Conservation (phyloP, 2,329 filamentous ascomycete genomes). For the Thielaviopsis musarum region DNA sequence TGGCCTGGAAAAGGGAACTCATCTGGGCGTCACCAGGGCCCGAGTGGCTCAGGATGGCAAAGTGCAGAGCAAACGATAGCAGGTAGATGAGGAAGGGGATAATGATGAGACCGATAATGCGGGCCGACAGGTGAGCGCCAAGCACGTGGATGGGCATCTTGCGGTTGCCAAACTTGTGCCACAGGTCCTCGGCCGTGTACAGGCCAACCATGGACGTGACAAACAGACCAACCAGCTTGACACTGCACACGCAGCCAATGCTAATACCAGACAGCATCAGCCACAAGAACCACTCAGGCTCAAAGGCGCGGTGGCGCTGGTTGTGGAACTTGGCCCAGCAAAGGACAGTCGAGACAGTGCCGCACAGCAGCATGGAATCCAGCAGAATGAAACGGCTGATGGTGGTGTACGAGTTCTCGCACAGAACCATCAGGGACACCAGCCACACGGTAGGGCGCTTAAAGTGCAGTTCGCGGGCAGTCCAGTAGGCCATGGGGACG, state of each 20-base stretch:
- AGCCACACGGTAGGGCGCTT: slow-evolving; percentile 82
- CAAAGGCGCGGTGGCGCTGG: slow-evolving; percentile 71
- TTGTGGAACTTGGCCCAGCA: slow-evolving; percentile 97
- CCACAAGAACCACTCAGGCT: slow-evolving; percentile 87
- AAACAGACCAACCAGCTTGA: slow-evolving; percentile 96
- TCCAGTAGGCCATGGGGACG: slow-evolving; percentile 88
- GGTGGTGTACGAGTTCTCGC: slow-evolving; percentile 97
- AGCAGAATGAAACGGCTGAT: slow-evolving; percentile 97
- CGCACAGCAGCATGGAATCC: slow-evolving; percentile 96
- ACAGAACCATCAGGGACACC: slow-evolving; percentile 89
- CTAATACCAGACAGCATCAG: slow-evolving; percentile 83
- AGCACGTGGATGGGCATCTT: slow-evolving; percentile 76
- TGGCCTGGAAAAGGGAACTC: slow-evolving; percentile 98
- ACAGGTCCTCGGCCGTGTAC: slow-evolving; percentile 91
- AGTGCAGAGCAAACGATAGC: slow-evolving; percentile 89
- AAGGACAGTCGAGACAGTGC: slow-evolving; percentile 92
- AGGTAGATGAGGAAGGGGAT: slow-evolving; percentile 85
- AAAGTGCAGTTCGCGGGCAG: slow-evolving; percentile 78
- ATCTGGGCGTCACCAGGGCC: slow-evolving; percentile 98
- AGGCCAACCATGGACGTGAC: slow-evolving; percentile 86
- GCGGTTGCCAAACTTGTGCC: slow-evolving; percentile 91
- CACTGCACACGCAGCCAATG: slow-evolving; percentile 94
- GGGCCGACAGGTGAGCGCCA: slow-evolving; percentile 60
- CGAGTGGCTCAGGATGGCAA: slow-evolving; percentile 80
- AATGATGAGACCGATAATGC: slow-evolving; percentile 73